Evolutionary conservation across 2,329 filamentous ascomycete genomes (phyloP), one percentile per base, ranked within the genome.

Genomic region (Zelopaecilomyces penicillatus): DNA sequence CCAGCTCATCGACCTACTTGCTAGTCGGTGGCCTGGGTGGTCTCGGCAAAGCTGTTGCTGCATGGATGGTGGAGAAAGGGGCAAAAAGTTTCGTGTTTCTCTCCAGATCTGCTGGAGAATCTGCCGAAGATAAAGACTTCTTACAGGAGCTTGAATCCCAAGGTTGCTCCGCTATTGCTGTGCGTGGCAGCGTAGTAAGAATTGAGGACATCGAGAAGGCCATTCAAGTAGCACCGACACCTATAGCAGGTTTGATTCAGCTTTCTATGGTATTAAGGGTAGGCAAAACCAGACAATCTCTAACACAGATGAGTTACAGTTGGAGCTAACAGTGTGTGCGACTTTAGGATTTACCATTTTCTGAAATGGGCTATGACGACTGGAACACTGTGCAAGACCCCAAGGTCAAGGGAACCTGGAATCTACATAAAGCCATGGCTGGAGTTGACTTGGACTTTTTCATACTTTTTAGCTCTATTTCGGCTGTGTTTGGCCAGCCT

Each of bases 191-290:
- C n/a, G 43, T 44, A 9, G 26, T 36, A 2, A 43, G 43, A 4
- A 10, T 49, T 6, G 45, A 45, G n/a, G 47, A 45, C 30, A 47
- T 51, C 1, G 35, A 29, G 11, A 30, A 31, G 19, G 47, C 47
- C 5, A 30, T 48, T 28, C 26, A 32, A 5, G 33, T 33, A 6
- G 29, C 44, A 44, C 19, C 48, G 34, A 8, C 49, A 46, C 60
- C 63, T 1, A 56, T 69, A 8, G 50, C 54, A 5, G 66, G 66
- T 10, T 53, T 68, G 8, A 45, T 70, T 5, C 64, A 69, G 34
- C 51, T 57, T 8, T 56, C 67, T 3, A 66, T 68, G 64, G 60
- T 66, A 10, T 42, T 52, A 4, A 34, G 39, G 32, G 47, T 49
- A 30, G 36, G 47, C 43, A 19, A 19, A 19, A 19, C 19, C n/a